Base-by-base conservation (phyloP, 352 stramenopile species). In the Phytopythium mirpurense region DNA sequence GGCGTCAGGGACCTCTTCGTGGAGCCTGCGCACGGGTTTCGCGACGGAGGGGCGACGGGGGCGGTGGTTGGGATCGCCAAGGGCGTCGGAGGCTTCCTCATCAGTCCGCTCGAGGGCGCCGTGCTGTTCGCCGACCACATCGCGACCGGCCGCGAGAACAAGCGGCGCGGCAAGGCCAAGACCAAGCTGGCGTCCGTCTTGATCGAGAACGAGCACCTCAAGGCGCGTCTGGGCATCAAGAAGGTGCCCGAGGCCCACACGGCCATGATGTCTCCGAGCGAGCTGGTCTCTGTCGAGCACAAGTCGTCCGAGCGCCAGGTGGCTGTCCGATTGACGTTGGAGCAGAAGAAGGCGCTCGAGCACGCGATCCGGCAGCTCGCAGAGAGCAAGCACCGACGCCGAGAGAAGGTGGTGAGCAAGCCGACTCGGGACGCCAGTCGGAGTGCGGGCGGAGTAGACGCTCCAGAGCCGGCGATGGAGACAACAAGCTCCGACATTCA, bases 101-200 rank as follows among this genome's bases (percentile, higher is more conserved):
- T 84, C 29, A 68, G 63, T 26, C 80, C 78, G 1, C 60, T 89
- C 18, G 57, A 83, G 23, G 80, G 80, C 3, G 78, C 68, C 0
- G 72, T 72, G 1, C 56, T 87, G 12, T 84, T 91, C 60, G 76
- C 78, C 3, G 76, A 88, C 38, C 75, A 86, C 44, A 55, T 91
- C 26, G 78, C 64, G 8, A 86, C 75, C n/a, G 78, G 80, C 16
- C 60, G 65, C 14, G 78, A 86, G 56, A 91, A 91, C 52, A 62
- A 75, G 12, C 57, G 67, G 36, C 76, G 68, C 6, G 58, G 41
- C 12, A 31, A 31, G 47, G 16, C 51, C 65, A 21, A 67, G 79
- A 16, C 73, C 64, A 40, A 87, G 74, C 41, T 46, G 0, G 41
- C 41, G 51, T 72, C 69, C 27, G 72, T 70, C 4, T 70, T 60